Percentiles rank a stretch among this genome's conserved stretches.
Conservation (phyloP, 768 basidiomycete species). For the Mycena leptocephala region DNA sequence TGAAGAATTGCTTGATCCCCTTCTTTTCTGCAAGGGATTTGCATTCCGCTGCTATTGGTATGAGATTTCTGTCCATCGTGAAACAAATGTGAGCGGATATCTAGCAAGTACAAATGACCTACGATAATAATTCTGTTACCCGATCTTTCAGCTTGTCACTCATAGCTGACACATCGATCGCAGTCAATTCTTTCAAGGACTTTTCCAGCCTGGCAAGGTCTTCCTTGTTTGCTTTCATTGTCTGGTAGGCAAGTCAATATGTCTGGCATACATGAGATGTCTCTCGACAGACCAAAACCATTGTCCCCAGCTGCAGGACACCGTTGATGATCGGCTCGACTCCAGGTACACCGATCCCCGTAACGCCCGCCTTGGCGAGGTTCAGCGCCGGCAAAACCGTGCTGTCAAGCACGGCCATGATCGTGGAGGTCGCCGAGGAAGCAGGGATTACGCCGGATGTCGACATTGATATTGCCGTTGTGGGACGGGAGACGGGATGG, state of each 20-base stretch:
- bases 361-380: too few species aligned
- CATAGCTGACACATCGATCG: not conserved
- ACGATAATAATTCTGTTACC: not conserved
- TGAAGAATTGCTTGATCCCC: not conserved
- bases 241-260: not conserved
- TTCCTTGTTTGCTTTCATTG: not conserved
- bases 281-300: too few species aligned
- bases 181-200: not conserved
- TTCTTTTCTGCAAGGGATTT: not conserved
- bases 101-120: not conserved
- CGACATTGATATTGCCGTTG: too few species aligned
- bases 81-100: not conserved
- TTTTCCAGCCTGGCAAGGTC: not conserved
- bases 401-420: too few species aligned
- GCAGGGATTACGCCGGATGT: too few species aligned
- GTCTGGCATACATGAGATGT: too few species aligned
- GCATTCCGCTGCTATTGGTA: not conserved
- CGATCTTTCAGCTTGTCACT: not conserved
- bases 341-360: too few species aligned
- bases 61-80: not conserved
- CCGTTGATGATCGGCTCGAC: too few species aligned
- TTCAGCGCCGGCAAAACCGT: too few species aligned
- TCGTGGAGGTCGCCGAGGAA: too few species aligned
- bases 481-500: too few species aligned
- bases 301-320: too few species aligned